Evolutionary conservation across 768 basidiomycete genomes (phyloP), one percentile per base, ranked within the genome.

Genomic region (Pisolithus marmoratus): DNA sequence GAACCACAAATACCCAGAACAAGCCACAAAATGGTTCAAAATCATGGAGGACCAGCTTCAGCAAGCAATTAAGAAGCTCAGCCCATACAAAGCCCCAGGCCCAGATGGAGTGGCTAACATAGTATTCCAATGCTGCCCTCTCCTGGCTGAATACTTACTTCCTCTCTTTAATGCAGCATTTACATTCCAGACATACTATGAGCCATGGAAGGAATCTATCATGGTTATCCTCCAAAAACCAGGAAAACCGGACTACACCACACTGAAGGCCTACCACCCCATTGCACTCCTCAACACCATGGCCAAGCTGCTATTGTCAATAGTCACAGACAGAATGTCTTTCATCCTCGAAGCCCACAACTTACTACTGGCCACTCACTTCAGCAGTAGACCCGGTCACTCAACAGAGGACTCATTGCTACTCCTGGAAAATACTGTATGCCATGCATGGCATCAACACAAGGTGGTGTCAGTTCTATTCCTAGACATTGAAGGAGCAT

Each of bases 401-500:
- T 60, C 67, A 2, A 72, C 75, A 0, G 66, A 64, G 0, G 71
- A 77, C 55, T 64, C 72, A 0, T 34, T 73, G 3, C 63, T 69
- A 46, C 50, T 65, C 2, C 54, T 76, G 0, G 60, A 69, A 7
- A 48, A 69, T 3, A 63, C 55, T 14, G 62, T 78, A 27, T 70
- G 74, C 42, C 59, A 65, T 2, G 67, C 70, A 0, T 77, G 74
- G 76, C 38, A 66, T 0, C 44, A 50, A 4, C 49, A 57, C 0
- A 64, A 72, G 17, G 75, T 76, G 0, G 71, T 58, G 0, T 66
- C 65, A 1, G 58, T 65, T 0, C 66, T 76, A 0, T 76, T 72
- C 58, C 64, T 76, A 1, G 74, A 79, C 52, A 65, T 78, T 0
- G 61, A 74, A 57, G 75, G 69, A 0, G 73, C 75, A 2, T 78